Base-by-base conservation (phyloP, 805 yeast genomes). In the Candida maltosa region DNA sequence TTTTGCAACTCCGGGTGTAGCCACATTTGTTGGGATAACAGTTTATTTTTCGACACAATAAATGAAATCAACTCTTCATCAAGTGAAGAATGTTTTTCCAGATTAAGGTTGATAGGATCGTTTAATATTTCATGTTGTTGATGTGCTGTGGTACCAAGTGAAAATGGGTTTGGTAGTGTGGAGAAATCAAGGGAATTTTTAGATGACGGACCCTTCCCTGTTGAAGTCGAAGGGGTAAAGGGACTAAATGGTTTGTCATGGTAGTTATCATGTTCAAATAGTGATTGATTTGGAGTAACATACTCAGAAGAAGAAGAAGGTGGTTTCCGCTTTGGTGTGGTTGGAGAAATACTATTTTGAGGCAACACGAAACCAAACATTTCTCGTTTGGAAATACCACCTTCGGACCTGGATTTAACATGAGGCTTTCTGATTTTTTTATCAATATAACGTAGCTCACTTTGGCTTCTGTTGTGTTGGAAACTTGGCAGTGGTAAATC, bases 1-100 rank as follows among this genome's bases (percentile, higher is more conserved):
- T 10, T 4, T 5, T 31, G 7, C 3, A 16, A 10, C 12, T 11
- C n/a, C 12, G 26, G n/a, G 10, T 24, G 6, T 7, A 23, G 12
- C 8, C 22, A 23, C 28, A 31, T 23, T 23, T n/a, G n/a, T n/a
- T n/a, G n/a, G n/a, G n/a, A n/a, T n/a, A n/a, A n/a, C n/a, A n/a
- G n/a, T n/a, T 31, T 31, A 17, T 31, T 31, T 31, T 31, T 31
- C 16, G 34, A 26, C 22, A 31, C 28, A 11, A 31, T 21, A 31
- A 31, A 31, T n/a, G 34, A 31, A 16, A 31, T 23, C 4, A 17
- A 9, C n/a, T 31, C 34, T 10, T 16, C 28, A 22, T 31, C 34
- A 21, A 31, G 22, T 22, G 34, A 23, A 3, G 19, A 12, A 10
- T 26, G 14, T 6, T 7, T 25, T 12, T 25, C 15, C 16, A 11